Evolutionary conservation across 176 grass and related monocot genomes (phyloP).

Genomic region (Thinopyrum elongatum): DNA sequence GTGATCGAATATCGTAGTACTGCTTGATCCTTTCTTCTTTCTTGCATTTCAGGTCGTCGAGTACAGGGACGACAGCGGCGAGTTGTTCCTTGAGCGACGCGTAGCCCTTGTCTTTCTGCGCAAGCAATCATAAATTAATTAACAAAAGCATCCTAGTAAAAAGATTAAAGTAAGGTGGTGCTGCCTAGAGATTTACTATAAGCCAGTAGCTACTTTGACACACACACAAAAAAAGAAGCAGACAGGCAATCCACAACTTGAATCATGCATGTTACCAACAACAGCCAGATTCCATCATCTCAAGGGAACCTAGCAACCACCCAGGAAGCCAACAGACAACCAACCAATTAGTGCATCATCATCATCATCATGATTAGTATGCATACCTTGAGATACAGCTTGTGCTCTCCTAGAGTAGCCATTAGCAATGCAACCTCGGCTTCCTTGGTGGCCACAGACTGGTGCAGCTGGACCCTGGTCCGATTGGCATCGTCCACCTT

Average conservation of each 20-base stretch:
- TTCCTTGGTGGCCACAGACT: conserved; percentile 82
- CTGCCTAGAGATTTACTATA: not conserved
- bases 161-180: not conserved
- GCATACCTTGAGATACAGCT: conserved; percentile 65
- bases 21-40: conserved; percentile 75
- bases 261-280: conserved; percentile 14
- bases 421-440: conserved; percentile 83
- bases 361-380: conserved; percentile 16
- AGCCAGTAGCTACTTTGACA: conserved; percentile 22
- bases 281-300: conserved; percentile 17
- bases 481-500: conserved; percentile 85
- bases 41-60: conserved; percentile 73
- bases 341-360: conserved; percentile 32
- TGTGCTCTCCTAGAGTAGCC: conserved; percentile 80
- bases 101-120: conserved; percentile 73
- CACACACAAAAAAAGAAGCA: not conserved
- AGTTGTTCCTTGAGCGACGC: conserved; percentile 73
- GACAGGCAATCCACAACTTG: not conserved
- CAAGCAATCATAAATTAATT: conserved; percentile 18
- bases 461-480: conserved; percentile 80
- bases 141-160: not conserved
- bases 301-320: not conserved
- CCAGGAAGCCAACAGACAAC: conserved; percentile 12
- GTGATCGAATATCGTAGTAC: conserved; percentile 58
- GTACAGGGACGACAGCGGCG: conserved; percentile 47